Evolutionary conservation across 139 green algal genomes (phyloP).

Genomic region (Pseudopediastrum boryanum): DNA sequence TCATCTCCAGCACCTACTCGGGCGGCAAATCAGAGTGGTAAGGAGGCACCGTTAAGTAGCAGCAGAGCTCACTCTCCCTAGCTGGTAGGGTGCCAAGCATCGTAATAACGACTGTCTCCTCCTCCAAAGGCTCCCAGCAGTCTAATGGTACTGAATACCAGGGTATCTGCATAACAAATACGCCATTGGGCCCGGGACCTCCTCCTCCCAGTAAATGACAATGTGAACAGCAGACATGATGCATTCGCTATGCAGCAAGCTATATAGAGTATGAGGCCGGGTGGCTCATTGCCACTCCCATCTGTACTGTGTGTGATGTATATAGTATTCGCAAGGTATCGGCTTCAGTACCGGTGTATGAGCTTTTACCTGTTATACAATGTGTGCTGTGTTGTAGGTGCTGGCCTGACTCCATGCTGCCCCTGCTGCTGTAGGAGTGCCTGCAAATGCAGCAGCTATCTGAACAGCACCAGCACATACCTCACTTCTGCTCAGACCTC

Average conservation of each 20-base stretch:
- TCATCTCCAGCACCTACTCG: constrained; percentile 79
- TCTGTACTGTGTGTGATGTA: neutral
- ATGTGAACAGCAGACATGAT: too few species aligned
- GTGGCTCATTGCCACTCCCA: neutral
- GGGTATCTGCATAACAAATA: too few species aligned
- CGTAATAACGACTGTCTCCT: neutral
- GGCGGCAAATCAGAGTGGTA: constrained; percentile 43
- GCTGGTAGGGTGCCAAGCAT: neutral
- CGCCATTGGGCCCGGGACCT: too few species aligned
- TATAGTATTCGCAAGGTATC: neutral
- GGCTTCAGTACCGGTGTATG: neutral
- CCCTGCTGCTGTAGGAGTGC: constrained; percentile 17
- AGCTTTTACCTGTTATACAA: neutral
- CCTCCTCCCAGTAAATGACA: too few species aligned
- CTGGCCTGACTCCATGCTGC: neutral
- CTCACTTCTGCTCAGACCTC: neutral
- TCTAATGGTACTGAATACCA: neutral
- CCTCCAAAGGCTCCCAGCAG: neutral
- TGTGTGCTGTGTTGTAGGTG: neutral
- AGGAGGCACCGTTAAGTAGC: constrained; percentile 8
- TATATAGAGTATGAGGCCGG: too few species aligned
- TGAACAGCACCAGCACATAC: constrained; percentile 4
- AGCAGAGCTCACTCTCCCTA: neutral
- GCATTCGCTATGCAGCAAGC: too few species aligned
- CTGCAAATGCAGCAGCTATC: constrained; percentile 13